A percentile compares a stretch with the other conserved stretches of the same genome.
Conservation (phyloP, 1,284 basidiomycete species). For the Pterula multifida region DNA sequence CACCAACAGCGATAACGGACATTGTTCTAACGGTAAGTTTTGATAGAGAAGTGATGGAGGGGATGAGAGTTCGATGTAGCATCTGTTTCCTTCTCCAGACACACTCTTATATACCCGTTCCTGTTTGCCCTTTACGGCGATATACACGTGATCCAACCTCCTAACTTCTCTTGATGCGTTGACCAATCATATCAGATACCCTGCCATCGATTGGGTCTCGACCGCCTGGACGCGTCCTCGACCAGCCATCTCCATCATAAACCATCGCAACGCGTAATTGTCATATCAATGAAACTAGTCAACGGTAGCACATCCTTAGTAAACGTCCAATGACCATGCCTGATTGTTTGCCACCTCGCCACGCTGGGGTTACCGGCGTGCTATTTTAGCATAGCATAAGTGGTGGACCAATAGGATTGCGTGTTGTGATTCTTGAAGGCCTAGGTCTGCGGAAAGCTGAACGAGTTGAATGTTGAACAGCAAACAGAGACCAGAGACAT, state of each 20-base stretch:
- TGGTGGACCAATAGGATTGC: too few relatives aligned
- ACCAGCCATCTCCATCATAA: neutral
- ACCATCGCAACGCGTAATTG: neutral
- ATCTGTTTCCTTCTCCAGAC: neutral
- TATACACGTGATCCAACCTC: neutral
- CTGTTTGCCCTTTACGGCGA: neutral
- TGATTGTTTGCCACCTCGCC: too few relatives aligned
- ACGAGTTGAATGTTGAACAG: too few relatives aligned
- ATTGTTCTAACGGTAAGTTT: neutral
- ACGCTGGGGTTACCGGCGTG: too few relatives aligned
- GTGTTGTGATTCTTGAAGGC: too few relatives aligned
- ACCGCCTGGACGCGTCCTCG: slow-evolving; percentile 27
- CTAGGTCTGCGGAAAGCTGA: too few relatives aligned
- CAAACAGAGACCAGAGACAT: too few relatives aligned
- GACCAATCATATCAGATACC: neutral
- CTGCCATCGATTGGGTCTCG: neutral
- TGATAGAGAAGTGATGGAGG: neutral
- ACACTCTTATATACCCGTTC: neutral
- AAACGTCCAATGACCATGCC: too few relatives aligned
- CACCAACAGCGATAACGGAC: slow-evolving; percentile 18
- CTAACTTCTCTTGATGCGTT: neutral
- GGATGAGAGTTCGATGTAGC: neutral
- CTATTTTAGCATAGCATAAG: too few relatives aligned
- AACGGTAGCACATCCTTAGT: too few relatives aligned
- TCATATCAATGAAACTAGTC: neutral